Evolutionary conservation across 2,329 filamentous ascomycete genomes (phyloP).

Genomic region (Trichoderma sp.): DNA sequence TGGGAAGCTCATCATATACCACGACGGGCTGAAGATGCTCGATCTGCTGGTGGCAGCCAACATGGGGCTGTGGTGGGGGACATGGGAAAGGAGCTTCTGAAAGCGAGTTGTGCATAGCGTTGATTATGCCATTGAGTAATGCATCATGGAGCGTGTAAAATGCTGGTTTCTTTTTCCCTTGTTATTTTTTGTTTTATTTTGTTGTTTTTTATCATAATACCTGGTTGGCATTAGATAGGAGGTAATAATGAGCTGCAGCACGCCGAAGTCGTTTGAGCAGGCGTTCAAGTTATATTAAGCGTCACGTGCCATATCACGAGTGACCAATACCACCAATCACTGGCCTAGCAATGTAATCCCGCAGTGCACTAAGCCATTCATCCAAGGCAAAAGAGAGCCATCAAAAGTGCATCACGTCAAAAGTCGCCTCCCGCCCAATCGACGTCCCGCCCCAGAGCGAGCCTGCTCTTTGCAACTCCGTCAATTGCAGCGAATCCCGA

Average conservation of each 20-base stretch:
- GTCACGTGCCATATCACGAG: slow-evolving; percentile 38
- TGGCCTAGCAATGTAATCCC: slow-evolving; percentile 43
- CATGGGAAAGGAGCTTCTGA: slow-evolving; percentile 65
- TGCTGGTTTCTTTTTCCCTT: background rate
- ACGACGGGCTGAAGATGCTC: slow-evolving; percentile 93
- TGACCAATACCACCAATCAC: slow-evolving; percentile 36
- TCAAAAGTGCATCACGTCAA: slow-evolving; percentile 29
- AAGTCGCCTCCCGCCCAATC: slow-evolving; percentile 27
- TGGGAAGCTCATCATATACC: slow-evolving; percentile 86
- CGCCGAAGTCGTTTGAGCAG: background rate
- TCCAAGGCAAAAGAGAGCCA: slow-evolving; percentile 12
- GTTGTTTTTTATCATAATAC: background rate
- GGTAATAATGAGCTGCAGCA: background rate
- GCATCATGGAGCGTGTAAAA: background rate
- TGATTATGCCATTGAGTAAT: background rate
- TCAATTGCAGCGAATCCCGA: slow-evolving; percentile 30
- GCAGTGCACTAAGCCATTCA: slow-evolving; percentile 29
- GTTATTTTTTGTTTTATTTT: background rate
- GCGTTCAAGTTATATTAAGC: background rate
- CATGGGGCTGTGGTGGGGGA: slow-evolving; percentile 90
- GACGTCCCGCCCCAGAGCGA: slow-evolving; percentile 17
- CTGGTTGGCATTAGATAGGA: background rate
- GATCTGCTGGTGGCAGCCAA: slow-evolving; percentile 91
- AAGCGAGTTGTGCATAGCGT: background rate
- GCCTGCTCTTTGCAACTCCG: slow-evolving; percentile 28